Evolutionary conservation across 1,284 basidiomycete species (phyloP).

Genomic region (Naganishia sp.): DNA sequence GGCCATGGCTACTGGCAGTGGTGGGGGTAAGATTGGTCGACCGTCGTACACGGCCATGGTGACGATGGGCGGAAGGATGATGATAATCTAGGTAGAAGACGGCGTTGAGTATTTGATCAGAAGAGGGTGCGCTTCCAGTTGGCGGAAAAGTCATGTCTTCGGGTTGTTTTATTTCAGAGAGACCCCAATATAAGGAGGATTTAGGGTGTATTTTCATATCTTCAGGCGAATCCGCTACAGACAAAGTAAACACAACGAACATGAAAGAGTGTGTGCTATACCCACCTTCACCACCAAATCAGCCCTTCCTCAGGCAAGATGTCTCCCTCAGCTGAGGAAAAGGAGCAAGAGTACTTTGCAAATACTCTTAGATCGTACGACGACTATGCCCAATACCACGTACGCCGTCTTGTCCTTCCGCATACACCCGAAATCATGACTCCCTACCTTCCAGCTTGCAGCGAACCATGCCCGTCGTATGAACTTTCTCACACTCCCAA

Average conservation of each 20-base stretch:
- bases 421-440: too few relatives aligned
- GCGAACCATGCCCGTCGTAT: slow-evolving; percentile 51
- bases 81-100: neutral
- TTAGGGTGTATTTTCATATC: too few relatives aligned
- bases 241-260: too few relatives aligned
- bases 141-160: neutral
- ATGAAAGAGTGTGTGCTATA: neutral
- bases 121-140: slow-evolving; percentile 13
- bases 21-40: neutral
- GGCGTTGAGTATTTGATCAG: neutral
- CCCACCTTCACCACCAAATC: neutral
- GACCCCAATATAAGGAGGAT: too few relatives aligned
- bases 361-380: slow-evolving; percentile 48
- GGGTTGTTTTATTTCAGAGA: too few relatives aligned
- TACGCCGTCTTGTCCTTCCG: slow-evolving; percentile 32
- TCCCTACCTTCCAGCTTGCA: slow-evolving; percentile 42
- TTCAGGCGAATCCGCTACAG: too few relatives aligned
- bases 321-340: slow-evolving; percentile 5
- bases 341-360: slow-evolving; percentile 49
- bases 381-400: slow-evolving; percentile 54
- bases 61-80: neutral
- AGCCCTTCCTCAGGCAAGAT: neutral
- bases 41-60: slow-evolving; percentile 1
- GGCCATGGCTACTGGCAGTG: neutral
- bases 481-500: slow-evolving; percentile 49